A percentile compares a stretch with the other conserved stretches of the same genome.
phyloP scores from a whole-genome alignment of 129 eudicot species.

The Escallonia herrerae region DNA sequence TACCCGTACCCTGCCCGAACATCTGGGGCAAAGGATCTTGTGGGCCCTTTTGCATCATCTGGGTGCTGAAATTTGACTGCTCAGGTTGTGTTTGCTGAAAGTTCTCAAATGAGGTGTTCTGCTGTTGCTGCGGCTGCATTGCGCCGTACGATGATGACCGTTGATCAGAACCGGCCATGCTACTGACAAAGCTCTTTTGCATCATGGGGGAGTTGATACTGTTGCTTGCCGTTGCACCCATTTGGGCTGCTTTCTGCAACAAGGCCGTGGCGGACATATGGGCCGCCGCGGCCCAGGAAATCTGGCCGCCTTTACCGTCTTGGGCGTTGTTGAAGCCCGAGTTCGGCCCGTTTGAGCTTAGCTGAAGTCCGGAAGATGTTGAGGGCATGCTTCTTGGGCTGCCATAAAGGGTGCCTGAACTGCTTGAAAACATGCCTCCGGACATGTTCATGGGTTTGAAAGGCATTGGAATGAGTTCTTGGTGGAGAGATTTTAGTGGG shows the following conservation, averaged over 20 bases:
- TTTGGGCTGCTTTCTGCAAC: conserved; percentile 76
- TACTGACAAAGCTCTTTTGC: conserved; percentile 58
- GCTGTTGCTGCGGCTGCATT: conserved; percentile 21
- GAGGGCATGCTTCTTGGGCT: conserved; percentile 42
- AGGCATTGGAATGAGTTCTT: conserved; percentile 41
- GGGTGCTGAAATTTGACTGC: conserved; percentile 28
- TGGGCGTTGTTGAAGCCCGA: conserved; percentile 27
- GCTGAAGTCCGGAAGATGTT: conserved; percentile 68
- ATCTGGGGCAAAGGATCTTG: conserved; percentile 27
- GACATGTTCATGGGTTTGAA: conserved; percentile 70
- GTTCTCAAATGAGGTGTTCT: conserved; percentile 18
- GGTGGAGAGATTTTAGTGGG: conserved; percentile 36
- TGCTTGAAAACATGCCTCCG: conserved; percentile 51
- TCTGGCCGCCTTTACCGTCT: conserved; percentile 32
- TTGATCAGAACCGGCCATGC: conserved; percentile 55
- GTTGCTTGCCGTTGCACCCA: conserved; percentile 58
- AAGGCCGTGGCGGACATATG: conserved; percentile 84
- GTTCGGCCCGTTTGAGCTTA: conserved; percentile 43
- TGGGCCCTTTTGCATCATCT: conserved; percentile 27
- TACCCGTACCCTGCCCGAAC: conserved; percentile 18
- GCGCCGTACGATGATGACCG: conserved; percentile 19
- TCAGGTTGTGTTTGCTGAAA: conserved; percentile 28
- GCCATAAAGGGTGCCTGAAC: conserved; percentile 49
- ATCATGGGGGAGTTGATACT: conserved; percentile 74
- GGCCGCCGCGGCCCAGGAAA: conserved; percentile 29